Evolutionary conservation across 495 filamentous ascomycete genomes (phyloP).

Genomic region (Tuber aestivum): DNA sequence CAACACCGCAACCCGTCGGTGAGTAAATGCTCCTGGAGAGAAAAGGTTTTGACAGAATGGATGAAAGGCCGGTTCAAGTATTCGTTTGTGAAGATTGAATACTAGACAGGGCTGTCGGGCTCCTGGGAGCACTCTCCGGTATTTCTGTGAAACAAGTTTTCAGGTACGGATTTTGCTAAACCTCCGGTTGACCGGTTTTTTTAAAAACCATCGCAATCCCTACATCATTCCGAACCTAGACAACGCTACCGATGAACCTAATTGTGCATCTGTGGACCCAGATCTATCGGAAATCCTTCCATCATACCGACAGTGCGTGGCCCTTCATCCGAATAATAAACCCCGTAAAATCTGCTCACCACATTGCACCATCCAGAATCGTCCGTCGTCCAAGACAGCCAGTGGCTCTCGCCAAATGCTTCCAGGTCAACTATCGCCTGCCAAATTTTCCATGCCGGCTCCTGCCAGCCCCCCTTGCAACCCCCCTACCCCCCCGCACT

Average conservation of each 20-base stretch:
- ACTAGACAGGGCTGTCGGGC: background rate
- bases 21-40: background rate
- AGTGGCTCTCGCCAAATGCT: background rate
- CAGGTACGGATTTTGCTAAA: background rate
- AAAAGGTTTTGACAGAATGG: background rate
- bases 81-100: background rate
- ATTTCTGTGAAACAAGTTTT: background rate
- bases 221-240: background rate
- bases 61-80: background rate
- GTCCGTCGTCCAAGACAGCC: background rate
- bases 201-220: background rate
- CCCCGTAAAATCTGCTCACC: background rate
- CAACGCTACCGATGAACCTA: background rate
- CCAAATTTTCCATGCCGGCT: conserved; percentile 1
- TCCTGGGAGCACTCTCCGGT: background rate
- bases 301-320: background rate
- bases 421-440: conserved; percentile 11
- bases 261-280: background rate
- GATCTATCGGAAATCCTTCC: background rate
- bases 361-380: background rate
- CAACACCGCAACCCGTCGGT: background rate
- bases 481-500: conserved; percentile 3
- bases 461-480: background rate
- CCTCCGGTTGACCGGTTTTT: background rate
- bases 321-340: background rate